phyloP scores from a whole-genome alignment of 495 filamentous ascomycete genomes.

The Xylaria telfairii region DNA sequence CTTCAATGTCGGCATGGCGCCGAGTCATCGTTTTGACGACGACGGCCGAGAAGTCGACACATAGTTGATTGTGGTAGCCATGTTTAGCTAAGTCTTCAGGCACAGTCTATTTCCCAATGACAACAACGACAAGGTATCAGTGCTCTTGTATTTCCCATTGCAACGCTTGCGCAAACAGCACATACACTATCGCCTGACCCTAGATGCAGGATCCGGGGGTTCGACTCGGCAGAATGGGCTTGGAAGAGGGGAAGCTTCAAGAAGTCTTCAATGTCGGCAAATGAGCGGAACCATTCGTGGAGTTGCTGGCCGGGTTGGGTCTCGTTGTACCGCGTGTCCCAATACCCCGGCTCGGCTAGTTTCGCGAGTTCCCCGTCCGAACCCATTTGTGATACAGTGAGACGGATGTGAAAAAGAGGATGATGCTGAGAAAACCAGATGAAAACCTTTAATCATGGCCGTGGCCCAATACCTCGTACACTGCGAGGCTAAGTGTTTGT shows the following conservation, averaged over 20 bases:
- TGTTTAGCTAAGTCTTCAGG: constrained; percentile 52
- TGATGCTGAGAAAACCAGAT: too few species aligned
- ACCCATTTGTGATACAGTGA: background rate
- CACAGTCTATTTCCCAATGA: constrained; percentile 47
- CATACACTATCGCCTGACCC: background rate
- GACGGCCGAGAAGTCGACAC: constrained; percentile 63
- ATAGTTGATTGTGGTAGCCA: constrained; percentile 61
- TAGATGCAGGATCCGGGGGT: background rate
- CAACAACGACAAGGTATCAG: too few species aligned
- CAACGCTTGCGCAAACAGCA: background rate
- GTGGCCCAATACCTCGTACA: too few species aligned
- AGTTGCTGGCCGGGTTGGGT: constrained; percentile 36
- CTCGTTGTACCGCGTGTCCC: constrained; percentile 57
- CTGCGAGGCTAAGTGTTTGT: too few species aligned
- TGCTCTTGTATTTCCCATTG: background rate
- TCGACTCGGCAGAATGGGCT: constrained; percentile 15
- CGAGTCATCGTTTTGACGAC: constrained; percentile 46
- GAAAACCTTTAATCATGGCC: too few species aligned
- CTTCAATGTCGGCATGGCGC: background rate
- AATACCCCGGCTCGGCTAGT: constrained; percentile 54
- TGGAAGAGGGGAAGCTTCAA: constrained; percentile 50
- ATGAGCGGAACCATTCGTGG: constrained; percentile 62
- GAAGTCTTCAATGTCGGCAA: constrained; percentile 55
- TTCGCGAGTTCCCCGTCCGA: background rate
- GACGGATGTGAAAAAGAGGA: too few species aligned